Percentiles rank a stretch among this genome's conserved stretches.
Conservation (phyloP, 192 early-diverging fungal species). For the Coemansia guatemalensis region DNA sequence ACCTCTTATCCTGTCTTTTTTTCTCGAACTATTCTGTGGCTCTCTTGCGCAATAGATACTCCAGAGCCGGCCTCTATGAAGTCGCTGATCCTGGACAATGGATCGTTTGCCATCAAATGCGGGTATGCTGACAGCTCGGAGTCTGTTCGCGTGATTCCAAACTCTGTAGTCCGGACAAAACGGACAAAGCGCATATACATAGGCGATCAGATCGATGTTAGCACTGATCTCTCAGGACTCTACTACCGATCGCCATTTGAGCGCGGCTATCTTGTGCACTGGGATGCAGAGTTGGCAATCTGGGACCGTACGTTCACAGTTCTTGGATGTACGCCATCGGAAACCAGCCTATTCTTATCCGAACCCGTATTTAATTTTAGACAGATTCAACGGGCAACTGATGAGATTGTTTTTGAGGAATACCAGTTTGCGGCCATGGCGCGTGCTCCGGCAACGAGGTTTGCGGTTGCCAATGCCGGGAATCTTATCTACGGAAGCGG, state of each 20-base stretch:
- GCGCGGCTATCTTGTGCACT: slow-evolving; percentile 74
- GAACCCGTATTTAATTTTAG: slow-evolving; percentile 82
- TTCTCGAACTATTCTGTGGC: not conserved
- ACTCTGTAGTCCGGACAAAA: slow-evolving; percentile 46
- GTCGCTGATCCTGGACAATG: slow-evolving; percentile 70
- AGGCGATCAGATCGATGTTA: slow-evolving; percentile 65
- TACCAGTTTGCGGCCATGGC: slow-evolving; percentile 62
- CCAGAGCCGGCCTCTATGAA: slow-evolving; percentile 10
- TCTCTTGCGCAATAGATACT: not conserved
- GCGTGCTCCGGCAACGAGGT: slow-evolving; percentile 26
- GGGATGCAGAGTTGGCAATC: slow-evolving; percentile 74
- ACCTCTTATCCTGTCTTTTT: not conserved
- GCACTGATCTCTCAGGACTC: slow-evolving; percentile 69
- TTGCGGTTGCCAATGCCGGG: slow-evolving; percentile 7
- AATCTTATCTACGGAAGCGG: slow-evolving; percentile 15
- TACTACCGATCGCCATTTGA: slow-evolving; percentile 78
- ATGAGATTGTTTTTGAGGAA: slow-evolving; percentile 87
- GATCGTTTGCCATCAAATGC: slow-evolving; percentile 65
- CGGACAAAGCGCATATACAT: slow-evolving; percentile 64
- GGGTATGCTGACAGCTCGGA: slow-evolving; percentile 43
- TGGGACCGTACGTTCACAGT: slow-evolving; percentile 78
- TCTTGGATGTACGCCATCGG: slow-evolving; percentile 62
- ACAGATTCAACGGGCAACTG: slow-evolving; percentile 65
- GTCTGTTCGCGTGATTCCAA: slow-evolving; percentile 22
- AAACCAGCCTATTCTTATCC: slow-evolving; percentile 65